These are phyloP conservation scores for Monilinia fructigena DNA, from an alignment of 2,329 filamentous ascomycete genomes.

Conservation along the genomic window DNA sequence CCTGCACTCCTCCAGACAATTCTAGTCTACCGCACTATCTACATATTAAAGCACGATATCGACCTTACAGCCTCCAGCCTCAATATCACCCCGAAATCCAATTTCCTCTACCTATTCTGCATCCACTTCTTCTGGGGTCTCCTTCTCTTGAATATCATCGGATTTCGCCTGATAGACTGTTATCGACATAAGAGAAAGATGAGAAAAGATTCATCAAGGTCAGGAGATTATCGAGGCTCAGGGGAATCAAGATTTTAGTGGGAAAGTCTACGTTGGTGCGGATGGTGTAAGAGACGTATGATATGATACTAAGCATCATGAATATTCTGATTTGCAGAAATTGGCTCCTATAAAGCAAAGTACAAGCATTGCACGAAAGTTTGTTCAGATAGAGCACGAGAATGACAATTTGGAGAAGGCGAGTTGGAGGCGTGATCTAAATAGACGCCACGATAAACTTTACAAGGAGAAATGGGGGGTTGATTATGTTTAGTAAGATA, in stretches of 20 bases:
- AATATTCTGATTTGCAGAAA: background rate
- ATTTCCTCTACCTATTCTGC: background rate
- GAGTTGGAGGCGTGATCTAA: background rate
- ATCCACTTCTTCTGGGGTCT: background rate
- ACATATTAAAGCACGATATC: slow-evolving; percentile 1
- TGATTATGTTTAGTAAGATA: background rate
- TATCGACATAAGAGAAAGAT: background rate
- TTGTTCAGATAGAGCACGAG: background rate
- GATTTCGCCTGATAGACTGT: slow-evolving; percentile 11
- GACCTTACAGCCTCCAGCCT: background rate
- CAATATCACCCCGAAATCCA: background rate
- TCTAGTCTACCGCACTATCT: background rate
- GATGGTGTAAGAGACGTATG: background rate
- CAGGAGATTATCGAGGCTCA: background rate
- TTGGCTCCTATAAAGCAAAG: background rate
- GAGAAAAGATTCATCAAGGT: background rate
- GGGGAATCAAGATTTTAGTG: background rate
- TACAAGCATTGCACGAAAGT: background rate
- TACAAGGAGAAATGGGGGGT: background rate
- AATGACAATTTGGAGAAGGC: slow-evolving; percentile 3
- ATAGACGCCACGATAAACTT: background rate
- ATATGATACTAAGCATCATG: background rate
- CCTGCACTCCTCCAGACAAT: slow-evolving; percentile 4
- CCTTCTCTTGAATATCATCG: background rate
- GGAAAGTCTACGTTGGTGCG: background rate